Conservation (phyloP, 2,329 filamentous ascomycete species). For the Clarireedia sp. region DNA sequence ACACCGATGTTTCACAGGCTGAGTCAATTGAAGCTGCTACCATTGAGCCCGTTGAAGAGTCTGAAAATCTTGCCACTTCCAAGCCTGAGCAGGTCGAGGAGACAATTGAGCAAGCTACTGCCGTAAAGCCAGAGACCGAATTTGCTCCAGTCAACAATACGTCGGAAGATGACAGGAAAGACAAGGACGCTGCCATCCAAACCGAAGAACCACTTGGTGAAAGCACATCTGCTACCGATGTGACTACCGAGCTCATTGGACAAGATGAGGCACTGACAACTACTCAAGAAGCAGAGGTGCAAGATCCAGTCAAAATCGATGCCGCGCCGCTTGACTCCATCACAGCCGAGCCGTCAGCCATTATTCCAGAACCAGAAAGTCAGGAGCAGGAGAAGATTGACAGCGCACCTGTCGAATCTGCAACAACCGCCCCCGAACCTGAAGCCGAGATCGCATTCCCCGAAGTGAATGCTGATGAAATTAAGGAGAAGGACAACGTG, state of each 20-base stretch:
- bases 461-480: neutral
- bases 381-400: neutral
- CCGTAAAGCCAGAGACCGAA: neutral
- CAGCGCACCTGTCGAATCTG: neutral
- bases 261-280: neutral
- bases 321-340: too few species aligned
- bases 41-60: neutral
- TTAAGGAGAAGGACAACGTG: neutral
- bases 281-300: too few species aligned
- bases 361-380: neutral
- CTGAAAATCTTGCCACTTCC: neutral
- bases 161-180: neutral
- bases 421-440: too few species aligned
- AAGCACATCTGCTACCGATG: neutral
- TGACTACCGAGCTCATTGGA: neutral
- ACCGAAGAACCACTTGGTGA: neutral
- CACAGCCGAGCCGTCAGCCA: too few species aligned
- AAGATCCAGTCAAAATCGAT: too few species aligned
- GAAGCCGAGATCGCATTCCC: neutral
- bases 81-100: neutral
- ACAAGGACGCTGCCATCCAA: neutral
- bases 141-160: neutral
- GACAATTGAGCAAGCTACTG: neutral
- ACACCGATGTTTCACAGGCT: neutral
- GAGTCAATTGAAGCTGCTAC: neutral